phyloP scores from a whole-genome alignment of 306 rosid genomes.

The Betula pendula region DNA sequence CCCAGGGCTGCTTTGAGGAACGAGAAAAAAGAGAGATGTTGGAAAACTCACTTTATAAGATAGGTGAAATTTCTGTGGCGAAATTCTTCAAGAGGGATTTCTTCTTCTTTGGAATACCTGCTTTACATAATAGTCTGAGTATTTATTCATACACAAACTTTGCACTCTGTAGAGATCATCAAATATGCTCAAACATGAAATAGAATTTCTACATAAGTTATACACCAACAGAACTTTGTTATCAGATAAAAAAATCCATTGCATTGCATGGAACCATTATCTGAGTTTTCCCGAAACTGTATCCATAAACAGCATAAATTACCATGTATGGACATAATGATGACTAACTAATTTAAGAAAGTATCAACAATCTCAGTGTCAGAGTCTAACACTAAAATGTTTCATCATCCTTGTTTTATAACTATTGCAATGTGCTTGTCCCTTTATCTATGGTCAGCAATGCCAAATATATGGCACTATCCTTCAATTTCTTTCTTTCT shows the following conservation, averaged over 20 bases:
- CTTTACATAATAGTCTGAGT: constrained; percentile 13
- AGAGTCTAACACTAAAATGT: background rate
- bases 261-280: background rate
- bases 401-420: no score
- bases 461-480: background rate
- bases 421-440: background rate
- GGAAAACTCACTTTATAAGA: constrained; percentile 71
- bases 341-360: background rate
- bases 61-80: constrained; percentile 67
- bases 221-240: background rate
- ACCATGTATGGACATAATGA: background rate
- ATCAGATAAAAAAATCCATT: background rate
- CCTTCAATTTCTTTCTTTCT: background rate
- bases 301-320: constrained; percentile 13
- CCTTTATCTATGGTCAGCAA: background rate
- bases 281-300: background rate
- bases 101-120: constrained; percentile 97
- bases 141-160: background rate
- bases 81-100: constrained; percentile 49
- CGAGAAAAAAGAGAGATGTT: constrained; percentile 8
- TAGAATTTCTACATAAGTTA: background rate
- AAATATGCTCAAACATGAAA: constrained; percentile 7
- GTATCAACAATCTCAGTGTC: background rate
- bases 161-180: background rate
- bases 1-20: background rate